Evolutionary conservation across 345 rosid species (phyloP).

Genomic region (Microthlaspi erraticum): DNA sequence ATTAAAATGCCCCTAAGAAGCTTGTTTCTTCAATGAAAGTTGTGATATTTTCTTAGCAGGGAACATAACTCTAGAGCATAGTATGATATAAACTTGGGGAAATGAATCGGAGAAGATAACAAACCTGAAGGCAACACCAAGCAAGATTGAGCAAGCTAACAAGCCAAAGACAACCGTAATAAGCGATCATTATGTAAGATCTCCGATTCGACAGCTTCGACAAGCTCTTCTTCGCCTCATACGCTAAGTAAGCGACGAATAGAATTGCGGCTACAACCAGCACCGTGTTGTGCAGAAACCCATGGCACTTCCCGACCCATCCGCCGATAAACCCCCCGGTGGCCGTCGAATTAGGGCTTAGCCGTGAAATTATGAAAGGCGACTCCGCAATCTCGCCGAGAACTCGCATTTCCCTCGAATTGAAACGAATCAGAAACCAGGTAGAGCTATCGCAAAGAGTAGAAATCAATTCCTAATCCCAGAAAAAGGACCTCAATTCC

Average conservation of each 20-base stretch:
- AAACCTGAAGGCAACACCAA: conserved; percentile 91
- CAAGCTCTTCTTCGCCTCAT: conserved; percentile 76
- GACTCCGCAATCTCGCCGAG: conserved; percentile 44
- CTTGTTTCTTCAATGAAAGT: conserved; percentile 16
- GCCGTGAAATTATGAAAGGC: conserved; percentile 39
- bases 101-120: conserved; percentile 24
- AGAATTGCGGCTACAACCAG: conserved; percentile 61
- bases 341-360: conserved; percentile 50
- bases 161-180: conserved; percentile 87
- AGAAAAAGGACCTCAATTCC: conserved; percentile 2
- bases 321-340: conserved; percentile 48
- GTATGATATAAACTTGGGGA: no score
- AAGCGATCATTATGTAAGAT: conserved; percentile 84
- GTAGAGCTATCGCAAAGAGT: background rate
- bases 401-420: conserved; percentile 43
- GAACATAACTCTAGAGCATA: background rate
- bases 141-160: conserved; percentile 90
- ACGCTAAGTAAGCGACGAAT: conserved; percentile 73
- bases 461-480: conserved; percentile 5
- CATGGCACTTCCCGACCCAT: conserved; percentile 88
- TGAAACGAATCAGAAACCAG: conserved; percentile 2
- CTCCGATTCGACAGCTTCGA: conserved; percentile 79
- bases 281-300: conserved; percentile 72
- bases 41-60: background rate
- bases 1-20: background rate